These are phyloP conservation scores for Acanthamoeba lenticulata DNA, from an alignment of 208 protist species.

Conservation along the genomic window DNA sequence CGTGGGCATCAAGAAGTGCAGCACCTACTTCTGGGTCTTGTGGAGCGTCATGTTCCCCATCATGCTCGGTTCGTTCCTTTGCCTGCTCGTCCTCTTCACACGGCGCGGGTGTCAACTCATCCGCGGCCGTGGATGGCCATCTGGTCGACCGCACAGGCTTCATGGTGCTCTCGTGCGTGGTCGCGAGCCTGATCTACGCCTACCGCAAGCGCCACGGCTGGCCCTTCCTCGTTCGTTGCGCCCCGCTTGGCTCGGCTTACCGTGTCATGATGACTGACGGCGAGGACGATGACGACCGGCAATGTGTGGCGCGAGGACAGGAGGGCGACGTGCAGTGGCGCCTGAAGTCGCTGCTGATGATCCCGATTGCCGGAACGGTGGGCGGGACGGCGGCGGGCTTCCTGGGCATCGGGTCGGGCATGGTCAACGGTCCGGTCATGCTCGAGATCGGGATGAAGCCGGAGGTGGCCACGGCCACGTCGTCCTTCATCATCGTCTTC, in stretches of 20 bases:
- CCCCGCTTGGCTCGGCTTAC: neutral
- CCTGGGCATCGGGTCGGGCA: conserved; percentile 81
- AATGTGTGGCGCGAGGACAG: neutral
- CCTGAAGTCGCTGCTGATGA: conserved; percentile 60
- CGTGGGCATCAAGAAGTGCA: neutral
- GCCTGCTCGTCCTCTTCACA: neutral
- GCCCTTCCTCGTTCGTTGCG: conserved; percentile 37
- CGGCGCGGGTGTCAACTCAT: neutral
- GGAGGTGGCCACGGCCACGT: conserved; percentile 77
- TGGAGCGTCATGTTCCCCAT: conserved; percentile 66
- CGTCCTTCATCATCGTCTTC: conserved; percentile 84
- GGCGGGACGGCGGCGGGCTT: conserved; percentile 80
- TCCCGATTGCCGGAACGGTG: conserved; percentile 60
- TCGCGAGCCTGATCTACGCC: neutral
- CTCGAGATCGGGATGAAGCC: conserved; percentile 83
- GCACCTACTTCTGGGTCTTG: conserved; percentile 69
- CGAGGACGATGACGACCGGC: no score
- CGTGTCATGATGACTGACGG: no score
- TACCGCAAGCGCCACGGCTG: conserved; percentile 3
- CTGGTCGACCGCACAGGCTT: neutral
- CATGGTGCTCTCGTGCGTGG: neutral
- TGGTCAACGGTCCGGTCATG: conserved; percentile 85
- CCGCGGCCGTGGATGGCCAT: no score
- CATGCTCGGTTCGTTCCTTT: conserved; percentile 55
- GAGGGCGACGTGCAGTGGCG: conserved; percentile 80